Conservation (phyloP, 129 eudicot genomes). For the Kitagawia praeruptora region DNA sequence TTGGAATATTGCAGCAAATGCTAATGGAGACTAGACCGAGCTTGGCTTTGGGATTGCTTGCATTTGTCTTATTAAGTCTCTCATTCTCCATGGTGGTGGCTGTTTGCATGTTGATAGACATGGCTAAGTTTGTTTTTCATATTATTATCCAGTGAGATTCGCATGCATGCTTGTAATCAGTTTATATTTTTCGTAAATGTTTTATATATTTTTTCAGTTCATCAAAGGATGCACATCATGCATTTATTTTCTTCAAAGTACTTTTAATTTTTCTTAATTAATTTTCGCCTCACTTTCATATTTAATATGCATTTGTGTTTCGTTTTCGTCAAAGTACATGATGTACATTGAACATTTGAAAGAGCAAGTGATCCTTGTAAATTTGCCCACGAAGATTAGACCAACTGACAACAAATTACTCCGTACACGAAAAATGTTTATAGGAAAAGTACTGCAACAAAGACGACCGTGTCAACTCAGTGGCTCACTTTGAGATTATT, state of each 20-base stretch:
- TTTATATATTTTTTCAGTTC: too few relatives aligned
- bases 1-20: constrained; percentile 22
- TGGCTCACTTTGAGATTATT: too few relatives aligned
- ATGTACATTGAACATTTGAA: too few relatives aligned
- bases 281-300: too few relatives aligned
- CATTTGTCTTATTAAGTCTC: constrained; percentile 21
- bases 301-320: too few relatives aligned
- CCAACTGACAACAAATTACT: too few relatives aligned
- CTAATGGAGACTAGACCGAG: constrained; percentile 38
- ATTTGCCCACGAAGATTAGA: background rate
- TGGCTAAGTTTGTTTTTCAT: background rate
- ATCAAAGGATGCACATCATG: too few relatives aligned
- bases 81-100: constrained; percentile 20
- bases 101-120: constrained; percentile 24
- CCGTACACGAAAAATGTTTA: background rate
- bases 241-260: too few relatives aligned
- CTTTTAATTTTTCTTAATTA: too few relatives aligned
- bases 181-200: too few relatives aligned
- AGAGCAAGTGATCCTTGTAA: too few relatives aligned
- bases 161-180: background rate
- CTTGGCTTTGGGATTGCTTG: constrained; percentile 28
- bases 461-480: background rate
- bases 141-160: background rate
- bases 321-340: too few relatives aligned
- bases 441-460: background rate